Percentiles rank a stretch among this genome's conserved stretches.
These are phyloP conservation scores for Fomes fomentarius DNA, from an alignment of 1,284 basidiomycete genomes.

Conservation along the genomic window DNA sequence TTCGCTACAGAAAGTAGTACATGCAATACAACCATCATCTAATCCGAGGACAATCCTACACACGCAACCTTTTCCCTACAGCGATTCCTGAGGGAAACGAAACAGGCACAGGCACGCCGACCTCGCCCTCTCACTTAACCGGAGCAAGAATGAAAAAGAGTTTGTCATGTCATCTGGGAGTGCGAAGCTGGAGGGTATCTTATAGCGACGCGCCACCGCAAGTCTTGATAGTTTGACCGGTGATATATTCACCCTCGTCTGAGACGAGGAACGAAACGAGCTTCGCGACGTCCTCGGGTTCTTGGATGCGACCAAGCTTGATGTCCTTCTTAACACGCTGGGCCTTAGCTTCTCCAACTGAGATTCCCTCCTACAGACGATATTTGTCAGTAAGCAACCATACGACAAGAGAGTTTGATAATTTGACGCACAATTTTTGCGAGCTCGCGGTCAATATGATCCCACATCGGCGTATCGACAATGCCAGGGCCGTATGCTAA, in stretches of 20 bases:
- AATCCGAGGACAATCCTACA: background rate
- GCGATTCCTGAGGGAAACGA: background rate
- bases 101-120: slow-evolving; percentile 13
- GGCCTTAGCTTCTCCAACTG: slow-evolving; percentile 35
- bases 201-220: slow-evolving; percentile 37
- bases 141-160: background rate
- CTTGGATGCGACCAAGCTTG: slow-evolving; percentile 37
- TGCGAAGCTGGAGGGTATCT: background rate
- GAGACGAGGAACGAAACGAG: slow-evolving; percentile 49
- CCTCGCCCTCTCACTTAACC: slow-evolving; percentile 12
- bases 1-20: too few species aligned
- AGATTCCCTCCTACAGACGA: slow-evolving; percentile 29
- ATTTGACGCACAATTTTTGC: slow-evolving; percentile 31
- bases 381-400: background rate
- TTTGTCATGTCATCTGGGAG: background rate
- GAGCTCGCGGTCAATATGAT: slow-evolving; percentile 39
- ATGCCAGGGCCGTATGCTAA: slow-evolving; percentile 39
- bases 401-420: background rate
- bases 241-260: slow-evolving; percentile 43
- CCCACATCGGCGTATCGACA: slow-evolving; percentile 41
- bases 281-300: slow-evolving; percentile 43
- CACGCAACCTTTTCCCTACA: too few species aligned
- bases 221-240: slow-evolving; percentile 42
- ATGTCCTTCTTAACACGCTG: slow-evolving; percentile 35
- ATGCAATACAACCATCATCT: too few species aligned